Evolutionary conservation across 345 rosid genomes (phyloP).

Genomic region (Eucalyptus melliodora): DNA sequence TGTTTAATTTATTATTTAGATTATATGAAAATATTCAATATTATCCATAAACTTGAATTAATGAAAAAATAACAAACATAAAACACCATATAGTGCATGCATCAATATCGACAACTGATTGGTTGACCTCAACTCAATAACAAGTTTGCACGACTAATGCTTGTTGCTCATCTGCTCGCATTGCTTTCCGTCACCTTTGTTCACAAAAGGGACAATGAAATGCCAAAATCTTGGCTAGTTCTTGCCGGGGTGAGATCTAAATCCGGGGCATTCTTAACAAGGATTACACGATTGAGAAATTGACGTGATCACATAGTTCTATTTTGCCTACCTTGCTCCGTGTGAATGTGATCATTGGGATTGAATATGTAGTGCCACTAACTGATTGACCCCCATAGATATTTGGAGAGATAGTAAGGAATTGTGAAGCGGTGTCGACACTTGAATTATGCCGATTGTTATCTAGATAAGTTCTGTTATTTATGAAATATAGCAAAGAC

Average conservation of each 20-base stretch:
- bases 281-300: neutral
- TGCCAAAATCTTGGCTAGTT: neutral
- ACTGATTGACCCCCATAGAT: neutral
- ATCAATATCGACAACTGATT: neutral
- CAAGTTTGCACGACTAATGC: neutral
- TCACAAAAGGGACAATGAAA: neutral
- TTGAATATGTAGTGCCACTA: neutral
- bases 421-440: neutral
- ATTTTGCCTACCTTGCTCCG: neutral
- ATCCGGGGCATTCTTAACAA: neutral
- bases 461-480: neutral
- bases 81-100: neutral
- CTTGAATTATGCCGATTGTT: neutral
- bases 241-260: neutral
- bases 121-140: neutral
- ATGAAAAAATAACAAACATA: neutral
- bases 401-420: neutral
- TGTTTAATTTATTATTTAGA: fast-evolving
- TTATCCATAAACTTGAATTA: too few relatives aligned
- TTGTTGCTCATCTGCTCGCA: neutral
- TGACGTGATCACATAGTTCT: neutral
- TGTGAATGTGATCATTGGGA: neutral
- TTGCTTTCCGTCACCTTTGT: neutral
- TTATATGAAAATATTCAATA: too few relatives aligned
- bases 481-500: neutral